phyloP scores from a whole-genome alignment of 2,329 filamentous ascomycete species.

The Aureobasidium subglaciale region DNA sequence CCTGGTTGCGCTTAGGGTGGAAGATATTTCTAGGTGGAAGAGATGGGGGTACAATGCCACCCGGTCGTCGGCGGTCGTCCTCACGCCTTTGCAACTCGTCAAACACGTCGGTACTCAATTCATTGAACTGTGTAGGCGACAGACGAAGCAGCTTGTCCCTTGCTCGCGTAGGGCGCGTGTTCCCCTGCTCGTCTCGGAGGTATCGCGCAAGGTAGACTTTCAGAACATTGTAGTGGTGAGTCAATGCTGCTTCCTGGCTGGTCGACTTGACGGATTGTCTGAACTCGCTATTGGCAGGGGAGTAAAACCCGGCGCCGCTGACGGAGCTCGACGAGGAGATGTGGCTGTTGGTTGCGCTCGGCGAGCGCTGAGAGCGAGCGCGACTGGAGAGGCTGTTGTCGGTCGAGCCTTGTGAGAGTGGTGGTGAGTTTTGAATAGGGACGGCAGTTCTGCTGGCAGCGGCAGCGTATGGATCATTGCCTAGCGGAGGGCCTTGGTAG shows the following conservation, averaged over 20 bases:
- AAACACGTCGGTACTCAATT: conserved; percentile 94
- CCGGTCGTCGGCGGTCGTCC: conserved; percentile 45
- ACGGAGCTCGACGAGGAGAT: conserved; percentile 86
- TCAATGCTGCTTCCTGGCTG: conserved; percentile 56
- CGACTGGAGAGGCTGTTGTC: conserved; percentile 23
- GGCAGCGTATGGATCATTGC: conserved; percentile 19
- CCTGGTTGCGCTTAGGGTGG: conserved; percentile 95
- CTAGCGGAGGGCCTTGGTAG: conserved; percentile 51
- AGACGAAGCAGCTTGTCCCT: conserved; percentile 89
- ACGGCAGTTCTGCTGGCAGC: conserved; percentile 19
- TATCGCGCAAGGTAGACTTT: conserved; percentile 66
- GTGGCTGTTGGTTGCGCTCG: conserved; percentile 38
- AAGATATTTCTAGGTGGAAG: conserved; percentile 82
- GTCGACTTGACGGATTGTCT: conserved; percentile 7
- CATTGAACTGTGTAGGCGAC: conserved; percentile 88
- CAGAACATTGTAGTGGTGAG: conserved; percentile 75
- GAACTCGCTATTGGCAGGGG: conserved; percentile 40
- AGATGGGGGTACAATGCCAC: conserved; percentile 57
- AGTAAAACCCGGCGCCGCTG: conserved; percentile 66
- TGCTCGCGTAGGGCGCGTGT: conserved; percentile 75
- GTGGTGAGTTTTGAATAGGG: conserved; percentile 25
- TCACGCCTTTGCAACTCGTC: conserved; percentile 89
- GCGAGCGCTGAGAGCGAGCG: conserved; percentile 14
- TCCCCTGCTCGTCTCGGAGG: conserved; percentile 66
- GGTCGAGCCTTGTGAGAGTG: conserved; percentile 32